A percentile compares a stretch with the other conserved stretches of the same genome.
These are phyloP conservation scores for Leccinum pachyderme DNA, from an alignment of 1,284 basidiomycete genomes.

Conservation along the genomic window DNA sequence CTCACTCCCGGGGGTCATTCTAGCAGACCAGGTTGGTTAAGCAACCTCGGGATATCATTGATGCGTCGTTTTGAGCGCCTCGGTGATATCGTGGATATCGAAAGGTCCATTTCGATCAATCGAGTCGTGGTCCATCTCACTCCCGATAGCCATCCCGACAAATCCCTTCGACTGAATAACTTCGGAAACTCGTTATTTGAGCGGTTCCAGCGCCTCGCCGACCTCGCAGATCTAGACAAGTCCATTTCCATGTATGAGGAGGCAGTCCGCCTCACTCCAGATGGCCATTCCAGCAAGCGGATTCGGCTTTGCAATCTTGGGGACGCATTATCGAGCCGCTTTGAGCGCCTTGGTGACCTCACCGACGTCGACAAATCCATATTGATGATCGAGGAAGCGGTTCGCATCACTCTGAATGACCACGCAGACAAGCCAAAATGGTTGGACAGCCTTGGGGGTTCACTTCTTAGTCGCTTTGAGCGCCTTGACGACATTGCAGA, in stretches of 20 bases:
- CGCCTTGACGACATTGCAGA: neutral
- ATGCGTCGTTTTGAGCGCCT: too few species aligned
- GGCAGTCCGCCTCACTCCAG: neutral
- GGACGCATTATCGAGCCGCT: neutral
- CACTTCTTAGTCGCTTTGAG: neutral
- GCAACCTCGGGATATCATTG: too few species aligned
- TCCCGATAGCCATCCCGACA: too few species aligned
- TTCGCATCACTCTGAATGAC: neutral
- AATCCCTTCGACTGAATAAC: too few species aligned
- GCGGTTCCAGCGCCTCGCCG: neutral
- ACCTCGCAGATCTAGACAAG: neutral
- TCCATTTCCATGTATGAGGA: neutral
- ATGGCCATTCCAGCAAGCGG: neutral
- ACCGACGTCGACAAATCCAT: neutral
- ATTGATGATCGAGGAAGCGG: neutral
- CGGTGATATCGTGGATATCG: too few species aligned
- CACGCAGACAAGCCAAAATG: neutral
- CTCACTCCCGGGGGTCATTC: too few species aligned
- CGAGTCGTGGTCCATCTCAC: too few species aligned
- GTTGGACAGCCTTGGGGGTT: neutral
- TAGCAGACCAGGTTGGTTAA: too few species aligned
- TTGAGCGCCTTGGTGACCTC: neutral
- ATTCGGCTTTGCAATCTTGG: neutral
- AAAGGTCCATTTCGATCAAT: too few species aligned
- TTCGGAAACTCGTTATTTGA: neutral